Percentiles rank a stretch among this genome's conserved stretches.
These are phyloP conservation scores for Zygosaccharomyces rouxii DNA, from an alignment of 805 yeast genomes.

Conservation along the genomic window DNA sequence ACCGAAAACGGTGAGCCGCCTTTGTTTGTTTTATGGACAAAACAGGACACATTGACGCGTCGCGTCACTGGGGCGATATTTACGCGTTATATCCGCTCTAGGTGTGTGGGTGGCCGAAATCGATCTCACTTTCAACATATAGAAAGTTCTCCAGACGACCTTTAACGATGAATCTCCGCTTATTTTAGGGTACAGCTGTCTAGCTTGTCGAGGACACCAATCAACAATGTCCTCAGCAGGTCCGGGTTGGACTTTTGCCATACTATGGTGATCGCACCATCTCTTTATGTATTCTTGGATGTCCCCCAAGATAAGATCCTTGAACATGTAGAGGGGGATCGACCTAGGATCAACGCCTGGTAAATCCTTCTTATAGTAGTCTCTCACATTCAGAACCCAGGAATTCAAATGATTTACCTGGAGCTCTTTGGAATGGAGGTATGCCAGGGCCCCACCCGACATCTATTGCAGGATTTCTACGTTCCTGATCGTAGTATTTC, in stretches of 20 bases:
- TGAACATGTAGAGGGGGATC: slow-evolving; percentile 34
- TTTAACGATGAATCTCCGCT: slow-evolving; percentile 11
- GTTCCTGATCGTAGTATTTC: slow-evolving; percentile 40
- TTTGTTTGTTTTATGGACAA: background rate
- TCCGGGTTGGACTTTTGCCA: slow-evolving; percentile 40
- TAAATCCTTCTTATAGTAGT: slow-evolving; percentile 52
- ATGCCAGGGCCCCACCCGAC: no score
- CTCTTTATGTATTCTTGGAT: slow-evolving; percentile 57
- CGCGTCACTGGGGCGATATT: background rate
- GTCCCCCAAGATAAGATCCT: slow-evolving; percentile 42
- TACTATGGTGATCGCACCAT: slow-evolving; percentile 63
- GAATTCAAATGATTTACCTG: slow-evolving; percentile 22
- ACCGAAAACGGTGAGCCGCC: background rate
- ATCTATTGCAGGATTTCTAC: slow-evolving; percentile 48
- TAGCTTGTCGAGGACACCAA: slow-evolving; percentile 39
- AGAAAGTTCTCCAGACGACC: slow-evolving; percentile 29
- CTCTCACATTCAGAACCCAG: slow-evolving; percentile 39
- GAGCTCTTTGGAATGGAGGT: no score
- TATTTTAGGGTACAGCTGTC: slow-evolving; percentile 29
- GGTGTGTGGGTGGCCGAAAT: background rate
- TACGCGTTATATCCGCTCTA: background rate
- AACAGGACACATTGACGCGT: background rate
- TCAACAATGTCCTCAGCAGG: slow-evolving; percentile 47
- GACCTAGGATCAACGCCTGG: slow-evolving; percentile 31
- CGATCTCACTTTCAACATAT: slow-evolving; percentile 9